Percentiles rank a stretch among this genome's conserved stretches.
Conservation (phyloP, 305 asterid species). For the Vinca major region DNA sequence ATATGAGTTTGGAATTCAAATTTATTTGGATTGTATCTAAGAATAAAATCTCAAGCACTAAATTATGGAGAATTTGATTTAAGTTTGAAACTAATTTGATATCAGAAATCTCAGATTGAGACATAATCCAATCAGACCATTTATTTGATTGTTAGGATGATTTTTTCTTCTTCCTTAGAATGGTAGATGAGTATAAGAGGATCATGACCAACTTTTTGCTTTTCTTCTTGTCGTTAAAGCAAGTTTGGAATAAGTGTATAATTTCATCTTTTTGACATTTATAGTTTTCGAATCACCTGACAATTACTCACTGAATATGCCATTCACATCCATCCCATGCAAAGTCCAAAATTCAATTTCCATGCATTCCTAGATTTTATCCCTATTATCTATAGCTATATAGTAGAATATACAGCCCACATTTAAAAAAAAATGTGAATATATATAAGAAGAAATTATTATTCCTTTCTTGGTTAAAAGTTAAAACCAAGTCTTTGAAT, state of each 20-base stretch:
- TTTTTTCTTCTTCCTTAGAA: slow-evolving; percentile 19
- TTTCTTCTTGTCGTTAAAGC: slow-evolving; percentile 26
- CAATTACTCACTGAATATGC: background rate
- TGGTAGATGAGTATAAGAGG: slow-evolving; percentile 19
- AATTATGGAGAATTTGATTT: too few species aligned
- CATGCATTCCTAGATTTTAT: background rate
- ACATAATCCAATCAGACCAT: background rate
- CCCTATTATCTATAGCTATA: background rate
- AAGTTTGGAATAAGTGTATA: slow-evolving; percentile 10
- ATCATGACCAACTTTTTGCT: slow-evolving; percentile 25
- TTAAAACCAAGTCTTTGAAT: background rate
- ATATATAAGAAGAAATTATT: background rate
- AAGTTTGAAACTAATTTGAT: too few species aligned
- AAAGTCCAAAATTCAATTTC: background rate
- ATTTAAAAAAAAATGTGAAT: too few species aligned
- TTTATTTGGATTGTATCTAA: too few species aligned
- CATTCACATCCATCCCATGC: slow-evolving; percentile 2
- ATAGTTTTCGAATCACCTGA: slow-evolving; percentile 7
- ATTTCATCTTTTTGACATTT: slow-evolving; percentile 5
- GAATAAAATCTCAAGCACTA: too few species aligned
- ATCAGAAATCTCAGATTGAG: too few species aligned
- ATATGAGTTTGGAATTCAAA: too few species aligned
- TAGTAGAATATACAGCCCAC: too few species aligned
- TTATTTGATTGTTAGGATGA: slow-evolving; percentile 20
- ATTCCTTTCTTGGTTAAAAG: background rate